phyloP scores from a whole-genome alignment of 179 eudicot species.

The Beta lomatogona region DNA sequence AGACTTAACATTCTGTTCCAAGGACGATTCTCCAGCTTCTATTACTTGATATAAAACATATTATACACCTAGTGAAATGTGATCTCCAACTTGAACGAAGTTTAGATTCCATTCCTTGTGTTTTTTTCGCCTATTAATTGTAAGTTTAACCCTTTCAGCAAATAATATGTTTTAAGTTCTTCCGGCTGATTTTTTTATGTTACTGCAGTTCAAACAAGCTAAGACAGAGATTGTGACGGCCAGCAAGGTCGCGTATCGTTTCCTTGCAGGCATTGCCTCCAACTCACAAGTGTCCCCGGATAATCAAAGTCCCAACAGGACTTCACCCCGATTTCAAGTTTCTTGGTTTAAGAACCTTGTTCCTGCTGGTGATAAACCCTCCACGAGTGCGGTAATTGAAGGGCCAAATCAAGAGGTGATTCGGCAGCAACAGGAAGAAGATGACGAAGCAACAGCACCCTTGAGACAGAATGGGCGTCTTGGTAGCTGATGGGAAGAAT shows the following conservation, averaged over 20 bases:
- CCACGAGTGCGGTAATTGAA: slow-evolving; percentile 63
- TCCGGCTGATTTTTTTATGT: neutral
- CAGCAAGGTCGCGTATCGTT: slow-evolving; percentile 85
- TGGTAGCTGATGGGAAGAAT: slow-evolving; percentile 24
- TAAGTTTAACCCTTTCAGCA: too few relatives aligned
- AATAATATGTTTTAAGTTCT: neutral
- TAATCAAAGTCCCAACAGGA: slow-evolving; percentile 45
- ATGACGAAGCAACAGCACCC: slow-evolving; percentile 28
- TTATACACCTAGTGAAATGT: neutral
- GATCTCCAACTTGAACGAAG: neutral
- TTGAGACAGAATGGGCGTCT: slow-evolving; percentile 28
- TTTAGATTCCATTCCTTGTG: neutral
- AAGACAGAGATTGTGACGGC: slow-evolving; percentile 91
- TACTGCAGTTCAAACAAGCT: slow-evolving; percentile 76
- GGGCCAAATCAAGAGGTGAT: slow-evolving; percentile 47
- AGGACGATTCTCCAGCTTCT: neutral
- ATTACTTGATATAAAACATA: neutral
- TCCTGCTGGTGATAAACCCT: slow-evolving; percentile 70
- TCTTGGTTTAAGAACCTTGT: slow-evolving; percentile 76
- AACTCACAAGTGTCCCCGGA: slow-evolving; percentile 50
- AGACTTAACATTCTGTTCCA: neutral
- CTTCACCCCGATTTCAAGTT: slow-evolving; percentile 55
- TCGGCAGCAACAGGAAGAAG: slow-evolving; percentile 32
- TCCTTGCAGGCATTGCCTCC: slow-evolving; percentile 52
- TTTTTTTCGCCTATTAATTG: too few relatives aligned